A percentile compares a stretch with the other conserved stretches of the same genome.
Evolutionary conservation across 805 yeast genomes (phyloP).

Genomic region (Pichia pseudocactophila): DNA sequence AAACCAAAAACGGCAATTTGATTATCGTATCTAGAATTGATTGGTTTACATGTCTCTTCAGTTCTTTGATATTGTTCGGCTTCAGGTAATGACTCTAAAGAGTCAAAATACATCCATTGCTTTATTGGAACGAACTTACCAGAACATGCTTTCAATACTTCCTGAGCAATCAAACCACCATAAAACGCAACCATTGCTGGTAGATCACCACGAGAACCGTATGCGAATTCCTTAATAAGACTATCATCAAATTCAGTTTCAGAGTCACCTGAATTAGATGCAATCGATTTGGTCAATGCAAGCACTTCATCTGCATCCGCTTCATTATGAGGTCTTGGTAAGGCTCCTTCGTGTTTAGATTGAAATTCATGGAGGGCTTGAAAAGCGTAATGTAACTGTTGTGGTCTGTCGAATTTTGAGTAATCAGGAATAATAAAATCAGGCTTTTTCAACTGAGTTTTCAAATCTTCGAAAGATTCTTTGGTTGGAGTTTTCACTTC

Average conservation of each 20-base stretch:
- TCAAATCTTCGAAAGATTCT: constrained; percentile 53
- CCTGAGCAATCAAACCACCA: constrained; percentile 96
- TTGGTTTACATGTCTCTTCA: constrained; percentile 65
- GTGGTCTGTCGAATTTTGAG: constrained; percentile 90
- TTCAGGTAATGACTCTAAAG: constrained; percentile 82
- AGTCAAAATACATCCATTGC: constrained; percentile 90
- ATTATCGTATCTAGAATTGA: constrained; percentile 80
- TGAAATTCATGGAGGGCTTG: constrained; percentile 78
- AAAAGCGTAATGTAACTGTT: constrained; percentile 85
- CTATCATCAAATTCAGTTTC: constrained; percentile 49
- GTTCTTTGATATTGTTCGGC: constrained; percentile 48
- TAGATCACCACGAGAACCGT: constrained; percentile 84
- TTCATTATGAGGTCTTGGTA: constrained; percentile 71
- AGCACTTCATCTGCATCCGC: constrained; percentile 67
- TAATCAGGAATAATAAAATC: constrained; percentile 77
- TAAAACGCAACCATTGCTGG: constrained; percentile 83
- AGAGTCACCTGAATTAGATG: constrained; percentile 46
- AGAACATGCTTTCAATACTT: constrained; percentile 88
- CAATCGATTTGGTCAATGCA: constrained; percentile 47
- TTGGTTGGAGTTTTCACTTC: constrained; percentile 81
- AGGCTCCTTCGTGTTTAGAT: constrained; percentile 46
- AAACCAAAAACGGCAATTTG: constrained; percentile 92
- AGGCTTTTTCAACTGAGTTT: constrained; percentile 62
- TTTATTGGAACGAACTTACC: constrained; percentile 92
- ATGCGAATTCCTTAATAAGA: constrained; percentile 63